phyloP scores from a whole-genome alignment of 805 yeast species.

The Geotrichum ghanense region DNA sequence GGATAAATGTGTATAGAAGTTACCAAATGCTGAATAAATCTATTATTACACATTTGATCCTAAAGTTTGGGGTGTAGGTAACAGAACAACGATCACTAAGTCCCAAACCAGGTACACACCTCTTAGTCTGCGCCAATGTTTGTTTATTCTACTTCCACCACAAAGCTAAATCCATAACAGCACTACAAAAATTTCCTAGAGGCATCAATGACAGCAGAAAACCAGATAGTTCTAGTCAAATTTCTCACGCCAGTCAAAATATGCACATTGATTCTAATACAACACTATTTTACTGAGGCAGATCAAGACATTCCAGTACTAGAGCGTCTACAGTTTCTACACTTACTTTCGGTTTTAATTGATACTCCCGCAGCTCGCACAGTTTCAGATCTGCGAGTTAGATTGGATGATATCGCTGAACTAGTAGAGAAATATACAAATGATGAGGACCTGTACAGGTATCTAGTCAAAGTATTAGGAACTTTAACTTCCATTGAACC shows the following conservation, averaged over 20 bases:
- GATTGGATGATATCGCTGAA: not conserved
- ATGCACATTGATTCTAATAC: not conserved
- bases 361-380: not conserved
- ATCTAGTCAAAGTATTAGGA: not conserved
- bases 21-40: no score
- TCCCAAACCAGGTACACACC: no score
- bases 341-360: not conserved
- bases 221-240: not conserved
- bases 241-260: not conserved
- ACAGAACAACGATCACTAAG: no score
- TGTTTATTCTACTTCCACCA: no score
- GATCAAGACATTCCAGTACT: not conserved
- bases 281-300: not conserved
- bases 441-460: not conserved
- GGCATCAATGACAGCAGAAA: not conserved
- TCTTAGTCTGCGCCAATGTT: no score
- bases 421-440: not conserved
- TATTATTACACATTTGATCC: no score
- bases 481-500: not conserved
- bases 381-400: not conserved
- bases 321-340: not conserved
- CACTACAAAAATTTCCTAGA: no score
- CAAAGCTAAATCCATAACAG: no score
- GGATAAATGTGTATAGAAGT: no score
- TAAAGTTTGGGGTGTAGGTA: no score